Conservation (phyloP, 139 green algal genomes). For the Trebouxia sp. region DNA sequence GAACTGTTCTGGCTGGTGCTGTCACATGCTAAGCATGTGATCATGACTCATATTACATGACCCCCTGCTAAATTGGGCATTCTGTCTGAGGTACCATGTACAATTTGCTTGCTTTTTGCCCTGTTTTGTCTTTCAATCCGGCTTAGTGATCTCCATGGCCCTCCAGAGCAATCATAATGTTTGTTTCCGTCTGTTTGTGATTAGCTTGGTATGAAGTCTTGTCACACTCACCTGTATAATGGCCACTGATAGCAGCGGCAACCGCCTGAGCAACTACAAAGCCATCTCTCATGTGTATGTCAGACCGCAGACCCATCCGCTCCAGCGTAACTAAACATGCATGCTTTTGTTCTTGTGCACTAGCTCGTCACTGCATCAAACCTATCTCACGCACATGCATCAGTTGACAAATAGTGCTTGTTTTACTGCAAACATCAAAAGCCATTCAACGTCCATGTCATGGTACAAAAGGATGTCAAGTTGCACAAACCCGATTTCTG, state of each 20-base stretch:
- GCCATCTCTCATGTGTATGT: no score
- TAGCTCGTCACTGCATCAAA: background rate
- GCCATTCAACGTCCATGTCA: background rate
- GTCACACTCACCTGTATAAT: background rate
- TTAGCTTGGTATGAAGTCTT: background rate
- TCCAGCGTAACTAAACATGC: no score
- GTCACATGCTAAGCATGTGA: no score
- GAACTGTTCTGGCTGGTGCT: no score
- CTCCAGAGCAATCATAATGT: background rate
- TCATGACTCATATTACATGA: no score
- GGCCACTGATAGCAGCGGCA: background rate
- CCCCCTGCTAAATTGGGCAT: no score
- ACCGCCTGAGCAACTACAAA: background rate
- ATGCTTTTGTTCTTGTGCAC: no score
- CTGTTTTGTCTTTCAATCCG: no score
- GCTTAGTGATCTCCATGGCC: background rate
- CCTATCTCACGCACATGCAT: background rate
- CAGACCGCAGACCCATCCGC: no score
- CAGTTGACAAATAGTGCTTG: background rate
- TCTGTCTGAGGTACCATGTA: no score
- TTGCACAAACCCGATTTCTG: constrained; percentile 13
- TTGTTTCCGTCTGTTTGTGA: background rate
- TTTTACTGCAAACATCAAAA: background rate
- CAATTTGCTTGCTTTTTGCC: no score
- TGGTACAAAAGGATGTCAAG: constrained; percentile 8